Conservation (phyloP, 148 eudicot genomes). For the Agrostemma githago region DNA sequence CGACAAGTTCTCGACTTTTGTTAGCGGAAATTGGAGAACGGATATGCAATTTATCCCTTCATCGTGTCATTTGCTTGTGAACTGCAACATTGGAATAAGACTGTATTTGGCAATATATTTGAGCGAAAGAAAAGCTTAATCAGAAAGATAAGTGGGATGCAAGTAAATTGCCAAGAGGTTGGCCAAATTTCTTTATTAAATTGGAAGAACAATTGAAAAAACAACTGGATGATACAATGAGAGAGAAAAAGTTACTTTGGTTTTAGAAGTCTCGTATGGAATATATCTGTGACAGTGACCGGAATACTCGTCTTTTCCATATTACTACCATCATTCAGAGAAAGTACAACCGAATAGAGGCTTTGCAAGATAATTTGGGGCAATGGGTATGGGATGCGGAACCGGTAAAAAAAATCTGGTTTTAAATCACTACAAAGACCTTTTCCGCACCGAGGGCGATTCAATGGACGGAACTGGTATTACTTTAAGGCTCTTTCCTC, state of each 20-base stretch:
- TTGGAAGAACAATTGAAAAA: background rate
- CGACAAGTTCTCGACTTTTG: background rate
- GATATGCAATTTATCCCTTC: background rate
- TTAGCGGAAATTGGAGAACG: background rate
- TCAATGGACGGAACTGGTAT: too few species aligned
- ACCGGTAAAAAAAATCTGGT: too few species aligned
- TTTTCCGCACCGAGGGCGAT: too few species aligned
- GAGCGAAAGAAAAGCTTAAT: background rate
- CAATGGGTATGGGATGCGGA: too few species aligned
- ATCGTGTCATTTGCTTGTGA: background rate
- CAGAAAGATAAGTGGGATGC: background rate
- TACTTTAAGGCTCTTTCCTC: too few species aligned
- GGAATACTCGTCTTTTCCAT: background rate
- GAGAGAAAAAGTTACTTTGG: background rate
- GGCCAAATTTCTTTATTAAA: background rate
- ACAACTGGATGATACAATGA: background rate
- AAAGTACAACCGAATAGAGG: too few species aligned
- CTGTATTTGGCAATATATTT: background rate
- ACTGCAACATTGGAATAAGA: background rate
- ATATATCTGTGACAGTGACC: background rate
- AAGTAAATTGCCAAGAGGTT: background rate
- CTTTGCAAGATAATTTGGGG: too few species aligned
- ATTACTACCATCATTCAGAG: too few species aligned
- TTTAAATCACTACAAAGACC: too few species aligned
- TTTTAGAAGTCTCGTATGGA: background rate